Conservation (phyloP, 139 green algal species). For the Tetradesmus lagerheimii region DNA sequence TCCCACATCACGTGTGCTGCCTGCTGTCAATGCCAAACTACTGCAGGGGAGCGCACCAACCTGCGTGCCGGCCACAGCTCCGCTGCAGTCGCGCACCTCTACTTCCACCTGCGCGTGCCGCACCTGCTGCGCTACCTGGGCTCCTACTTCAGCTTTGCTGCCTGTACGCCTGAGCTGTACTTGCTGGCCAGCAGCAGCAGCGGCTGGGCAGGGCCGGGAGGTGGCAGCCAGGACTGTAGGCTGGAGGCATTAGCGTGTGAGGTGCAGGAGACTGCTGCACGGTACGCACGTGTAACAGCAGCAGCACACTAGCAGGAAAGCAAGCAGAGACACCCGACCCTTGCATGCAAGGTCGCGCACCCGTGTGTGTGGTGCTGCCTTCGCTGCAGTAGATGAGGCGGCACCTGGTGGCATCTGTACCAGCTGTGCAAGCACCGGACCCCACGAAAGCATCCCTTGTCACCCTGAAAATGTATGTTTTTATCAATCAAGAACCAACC, state of each 20-base stretch:
- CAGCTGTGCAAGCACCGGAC: no score
- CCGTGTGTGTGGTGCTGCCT: no score
- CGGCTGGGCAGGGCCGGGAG: neutral
- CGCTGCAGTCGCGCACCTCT: conserved; percentile 31
- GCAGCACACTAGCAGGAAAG: no score
- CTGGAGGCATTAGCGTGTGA: neutral
- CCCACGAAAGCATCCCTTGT: no score
- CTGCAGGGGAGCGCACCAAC: conserved; percentile 49
- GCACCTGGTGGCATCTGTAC: no score
- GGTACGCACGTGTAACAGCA: neutral
- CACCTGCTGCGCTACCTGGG: conserved; percentile 19
- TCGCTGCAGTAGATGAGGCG: no score
- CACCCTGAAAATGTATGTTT: no score
- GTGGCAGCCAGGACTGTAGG: neutral
- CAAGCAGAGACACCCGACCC: no score
- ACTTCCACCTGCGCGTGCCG: conserved; percentile 40
- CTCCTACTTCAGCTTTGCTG: conserved; percentile 14
- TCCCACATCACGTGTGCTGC: no score
- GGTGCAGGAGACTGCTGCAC: conserved; percentile 20
- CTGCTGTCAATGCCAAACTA: no score
- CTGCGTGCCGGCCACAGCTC: conserved; percentile 1
- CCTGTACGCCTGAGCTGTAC: conserved; percentile 32
- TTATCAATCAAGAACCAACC: no score
- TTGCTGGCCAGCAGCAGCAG: conserved; percentile 27
- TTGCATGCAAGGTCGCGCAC: no score